Percentiles rank a stretch among this genome's conserved stretches.
phyloP scores from a whole-genome alignment of 2,329 filamentous ascomycete species.

The Sclerotinia spermophila region DNA sequence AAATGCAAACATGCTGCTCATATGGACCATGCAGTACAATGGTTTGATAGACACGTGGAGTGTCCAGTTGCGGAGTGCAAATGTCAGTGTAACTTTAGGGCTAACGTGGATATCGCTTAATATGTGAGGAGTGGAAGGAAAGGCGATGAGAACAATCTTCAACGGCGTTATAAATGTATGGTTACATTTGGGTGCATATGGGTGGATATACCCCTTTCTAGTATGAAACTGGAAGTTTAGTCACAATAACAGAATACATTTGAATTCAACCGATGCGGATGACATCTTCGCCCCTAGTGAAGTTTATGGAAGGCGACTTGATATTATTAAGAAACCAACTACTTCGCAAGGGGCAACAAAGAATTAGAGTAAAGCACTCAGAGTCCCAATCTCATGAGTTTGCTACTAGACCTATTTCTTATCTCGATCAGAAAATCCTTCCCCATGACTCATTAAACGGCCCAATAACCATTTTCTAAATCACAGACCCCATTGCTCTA shows the following conservation, averaged over 20 bases:
- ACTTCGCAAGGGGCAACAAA: background rate
- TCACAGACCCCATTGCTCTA: background rate
- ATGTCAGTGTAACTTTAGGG: conserved; percentile 49
- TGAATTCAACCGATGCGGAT: background rate
- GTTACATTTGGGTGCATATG: background rate
- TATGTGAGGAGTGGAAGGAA: background rate
- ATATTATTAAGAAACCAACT: background rate
- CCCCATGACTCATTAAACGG: background rate
- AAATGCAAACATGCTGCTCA: conserved; percentile 66
- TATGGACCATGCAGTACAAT: conserved; percentile 62
- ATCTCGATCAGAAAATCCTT: background rate
- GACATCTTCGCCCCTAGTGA: background rate
- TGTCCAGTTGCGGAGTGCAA: conserved; percentile 67
- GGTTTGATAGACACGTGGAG: conserved; percentile 62
- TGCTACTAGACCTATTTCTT: background rate
- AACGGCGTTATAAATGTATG: background rate
- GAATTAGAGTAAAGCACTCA: background rate
- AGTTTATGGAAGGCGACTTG: background rate
- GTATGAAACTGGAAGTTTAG: background rate
- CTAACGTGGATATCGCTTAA: conserved; percentile 11
- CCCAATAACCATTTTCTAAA: too few species aligned
- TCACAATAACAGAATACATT: background rate
- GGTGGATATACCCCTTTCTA: conserved; percentile 7
- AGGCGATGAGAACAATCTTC: background rate
- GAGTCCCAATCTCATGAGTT: background rate